Base-by-base conservation (phyloP, 345 rosid species). In the Microcos paniculata region DNA sequence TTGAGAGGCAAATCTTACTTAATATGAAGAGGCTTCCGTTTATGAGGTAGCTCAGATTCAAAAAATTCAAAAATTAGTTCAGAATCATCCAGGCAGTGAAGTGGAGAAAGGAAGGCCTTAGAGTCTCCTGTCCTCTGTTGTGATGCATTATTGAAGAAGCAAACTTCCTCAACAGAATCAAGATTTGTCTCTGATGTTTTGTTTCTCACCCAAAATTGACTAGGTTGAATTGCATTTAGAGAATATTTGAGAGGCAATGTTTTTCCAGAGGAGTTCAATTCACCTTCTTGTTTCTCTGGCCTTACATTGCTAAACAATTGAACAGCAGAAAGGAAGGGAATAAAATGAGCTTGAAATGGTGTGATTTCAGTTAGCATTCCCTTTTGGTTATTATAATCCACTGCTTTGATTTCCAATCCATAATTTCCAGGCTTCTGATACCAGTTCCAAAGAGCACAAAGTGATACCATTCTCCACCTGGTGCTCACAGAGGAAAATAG, bases 251-350 rank as follows among this genome's bases (percentile, higher is more conserved):
- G 4, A 1, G 15, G 45, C 6, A 48, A 48, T 48, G 52, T 48
- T 16, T 48, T 4, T 48, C 6, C 18, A 48, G n/a, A 66, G 35
- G 71, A 21, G 43, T 66, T 21, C 15, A 38, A 23, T 13, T 66
- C 71, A 19, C 21, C 31, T 66, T 43, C 53, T 66, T 26, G 65
- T 31, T 45, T 66, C 28, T 66, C 45, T 30, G 1, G 16, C 63
- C 40, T 24, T 57, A 52, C 21, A 42, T 53, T 59, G 45, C 61
- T 66, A 76, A 76, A 72, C 62, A 78, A 76, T 52, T 78, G 82
- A 75, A 82, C 26, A 40, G 80, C 84, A 61, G 84, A 82, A 18
- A 82, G 82, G 35, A 38, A 75, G 69, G 84, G 84, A 72, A 75
- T 74, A 66, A 82, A 75, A 78, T 78, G 58, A 59, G 84, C 84